A percentile compares a stretch with the other conserved stretches of the same genome.
These are phyloP conservation scores for Wallacemonas sp. DNA, from an alignment of 208 protist species.

Conservation along the genomic window DNA sequence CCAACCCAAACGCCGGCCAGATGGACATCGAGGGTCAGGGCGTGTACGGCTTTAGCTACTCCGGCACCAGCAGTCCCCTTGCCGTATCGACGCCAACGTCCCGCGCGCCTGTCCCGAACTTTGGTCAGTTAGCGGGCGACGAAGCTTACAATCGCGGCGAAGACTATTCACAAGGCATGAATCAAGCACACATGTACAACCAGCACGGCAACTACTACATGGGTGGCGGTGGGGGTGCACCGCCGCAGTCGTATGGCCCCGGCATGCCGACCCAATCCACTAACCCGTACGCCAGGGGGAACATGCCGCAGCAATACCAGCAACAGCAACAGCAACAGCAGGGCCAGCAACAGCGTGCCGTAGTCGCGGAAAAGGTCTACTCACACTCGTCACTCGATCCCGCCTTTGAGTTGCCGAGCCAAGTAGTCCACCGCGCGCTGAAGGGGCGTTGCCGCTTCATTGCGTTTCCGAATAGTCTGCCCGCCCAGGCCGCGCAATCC, in stretches of 20 bases:
- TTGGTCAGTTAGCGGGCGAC: no score
- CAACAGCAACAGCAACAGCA: not conserved
- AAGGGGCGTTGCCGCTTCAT: conserved; percentile 75
- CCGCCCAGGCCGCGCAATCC: conserved; percentile 9
- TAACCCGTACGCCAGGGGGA: no score
- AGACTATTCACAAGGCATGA: no score
- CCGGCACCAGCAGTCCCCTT: conserved; percentile 42
- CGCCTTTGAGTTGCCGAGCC: conserved; percentile 36
- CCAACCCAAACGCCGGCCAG: conserved; percentile 18
- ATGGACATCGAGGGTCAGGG: conserved; percentile 26
- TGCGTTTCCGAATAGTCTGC: conserved; percentile 47
- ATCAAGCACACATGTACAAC: no score
- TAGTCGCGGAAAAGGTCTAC: conserved; percentile 5
- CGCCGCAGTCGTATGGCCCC: not conserved
- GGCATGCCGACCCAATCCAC: no score
- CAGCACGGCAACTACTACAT: no score
- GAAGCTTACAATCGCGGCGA: no score
- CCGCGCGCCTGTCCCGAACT: conserved; percentile 1
- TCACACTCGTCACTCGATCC: conserved; percentile 23
- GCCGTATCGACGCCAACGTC: conserved; percentile 37
- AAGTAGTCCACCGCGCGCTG: conserved; percentile 65
- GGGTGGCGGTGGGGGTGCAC: no score
- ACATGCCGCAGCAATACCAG: not conserved
- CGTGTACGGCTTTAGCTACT: conserved; percentile 49
- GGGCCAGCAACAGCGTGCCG: not conserved